A percentile compares a stretch with the other conserved stretches of the same genome.
Conservation (phyloP, 495 filamentous ascomycete genomes). For the Hypoxylon trugodes region DNA sequence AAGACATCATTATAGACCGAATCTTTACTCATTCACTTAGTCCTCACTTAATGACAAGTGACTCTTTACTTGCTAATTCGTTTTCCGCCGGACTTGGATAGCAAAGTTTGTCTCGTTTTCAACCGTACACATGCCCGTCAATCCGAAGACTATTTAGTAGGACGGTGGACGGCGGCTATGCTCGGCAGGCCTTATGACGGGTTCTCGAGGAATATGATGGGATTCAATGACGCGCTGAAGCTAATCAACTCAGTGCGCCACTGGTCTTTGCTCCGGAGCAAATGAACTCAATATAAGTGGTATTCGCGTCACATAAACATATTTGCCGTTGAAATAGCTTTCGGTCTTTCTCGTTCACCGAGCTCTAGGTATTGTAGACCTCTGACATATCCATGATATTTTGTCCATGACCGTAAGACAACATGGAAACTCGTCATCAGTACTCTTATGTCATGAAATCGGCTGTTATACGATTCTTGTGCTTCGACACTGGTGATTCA, state of each 20-base stretch:
- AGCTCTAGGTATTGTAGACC: not conserved
- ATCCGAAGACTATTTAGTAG: no score
- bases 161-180: not conserved
- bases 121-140: no score
- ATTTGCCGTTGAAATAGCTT: not conserved
- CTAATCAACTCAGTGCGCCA: not conserved
- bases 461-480: constrained; percentile 2
- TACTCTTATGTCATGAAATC: not conserved
- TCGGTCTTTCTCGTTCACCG: not conserved
- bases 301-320: not conserved
- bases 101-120: no score
- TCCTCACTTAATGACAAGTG: no score
- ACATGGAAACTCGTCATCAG: constrained; percentile 7
- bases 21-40: no score
- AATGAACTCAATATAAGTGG: not conserved
- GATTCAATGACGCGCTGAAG: not conserved
- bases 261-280: no score
- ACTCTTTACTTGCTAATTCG: no score
- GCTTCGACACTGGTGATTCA: constrained; percentile 19
- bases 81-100: no score
- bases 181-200: not conserved
- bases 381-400: not conserved
- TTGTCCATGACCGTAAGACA: not conserved
- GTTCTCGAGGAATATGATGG: not conserved
- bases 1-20: not conserved